Conservation (phyloP, 164 flowering plant species). For the Akebia trifoliata region DNA sequence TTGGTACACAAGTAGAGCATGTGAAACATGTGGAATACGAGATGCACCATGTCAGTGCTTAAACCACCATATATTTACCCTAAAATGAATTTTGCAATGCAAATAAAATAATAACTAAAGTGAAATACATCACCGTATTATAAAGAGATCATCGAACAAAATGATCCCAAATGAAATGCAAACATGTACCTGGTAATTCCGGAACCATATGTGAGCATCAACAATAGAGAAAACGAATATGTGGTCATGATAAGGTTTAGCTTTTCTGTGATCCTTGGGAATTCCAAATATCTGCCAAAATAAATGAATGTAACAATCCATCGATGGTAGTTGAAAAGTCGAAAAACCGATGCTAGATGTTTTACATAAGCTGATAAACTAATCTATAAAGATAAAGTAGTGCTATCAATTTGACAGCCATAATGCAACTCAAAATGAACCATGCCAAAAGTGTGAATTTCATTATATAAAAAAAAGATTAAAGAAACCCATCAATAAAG, state of each 20-base stretch:
- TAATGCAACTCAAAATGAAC: not conserved
- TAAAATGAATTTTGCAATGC: not conserved
- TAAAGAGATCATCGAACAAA: not conserved
- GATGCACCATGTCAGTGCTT: not conserved
- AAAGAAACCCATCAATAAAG: too few relatives aligned
- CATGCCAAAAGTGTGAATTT: too few relatives aligned
- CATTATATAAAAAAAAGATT: too few relatives aligned
- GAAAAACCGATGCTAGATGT: not conserved
- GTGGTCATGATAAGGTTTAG: conserved; percentile 92
- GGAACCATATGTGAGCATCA: conserved; percentile 96
- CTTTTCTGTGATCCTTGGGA: conserved; percentile 90
- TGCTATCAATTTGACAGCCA: not conserved
- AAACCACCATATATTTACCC: not conserved
- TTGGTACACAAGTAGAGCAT: not conserved
- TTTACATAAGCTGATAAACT: not conserved
- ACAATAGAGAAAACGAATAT: conserved; percentile 89
- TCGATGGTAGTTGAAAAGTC: not conserved
- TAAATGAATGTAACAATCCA: not conserved
- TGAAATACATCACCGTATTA: not conserved
- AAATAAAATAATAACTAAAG: not conserved
- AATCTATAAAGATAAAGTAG: too few relatives aligned
- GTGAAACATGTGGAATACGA: not conserved
- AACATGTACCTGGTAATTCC: conserved; percentile 85
- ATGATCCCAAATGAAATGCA: not conserved
- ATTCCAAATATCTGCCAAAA: conserved; percentile 73